phyloP scores from a whole-genome alignment of 2,329 filamentous ascomycete species.

The Cladophialophora bantiana region DNA sequence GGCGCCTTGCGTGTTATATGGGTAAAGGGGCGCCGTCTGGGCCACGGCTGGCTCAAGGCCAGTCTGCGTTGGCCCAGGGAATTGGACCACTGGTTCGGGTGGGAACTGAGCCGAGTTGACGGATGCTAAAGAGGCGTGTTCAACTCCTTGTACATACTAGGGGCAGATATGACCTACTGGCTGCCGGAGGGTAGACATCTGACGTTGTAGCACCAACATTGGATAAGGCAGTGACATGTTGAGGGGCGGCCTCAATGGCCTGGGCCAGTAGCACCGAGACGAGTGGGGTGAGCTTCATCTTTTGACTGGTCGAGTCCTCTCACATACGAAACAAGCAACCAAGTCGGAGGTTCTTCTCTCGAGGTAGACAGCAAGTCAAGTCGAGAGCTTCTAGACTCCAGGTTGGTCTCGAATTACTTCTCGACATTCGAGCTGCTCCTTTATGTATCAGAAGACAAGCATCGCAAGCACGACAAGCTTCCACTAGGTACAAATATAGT shows the following conservation, averaged over 20 bases:
- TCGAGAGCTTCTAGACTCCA: too few species aligned
- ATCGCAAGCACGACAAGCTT: background rate
- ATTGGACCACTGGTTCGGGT: constrained; percentile 11
- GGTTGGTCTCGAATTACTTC: background rate
- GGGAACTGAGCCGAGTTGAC: constrained; percentile 2
- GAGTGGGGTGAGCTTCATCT: background rate
- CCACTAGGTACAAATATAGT: background rate
- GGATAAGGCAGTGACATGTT: background rate
- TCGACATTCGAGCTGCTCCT: background rate
- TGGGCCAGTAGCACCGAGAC: background rate
- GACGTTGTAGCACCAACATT: background rate
- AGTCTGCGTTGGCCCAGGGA: constrained; percentile 14
- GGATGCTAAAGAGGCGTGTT: constrained; percentile 8
- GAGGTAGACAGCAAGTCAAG: background rate
- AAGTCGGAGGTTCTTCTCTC: background rate
- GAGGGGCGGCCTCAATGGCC: constrained; percentile 1
- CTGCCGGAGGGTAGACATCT: constrained; percentile 1
- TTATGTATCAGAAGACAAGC: constrained; percentile 3
- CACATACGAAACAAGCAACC: constrained; percentile 1
- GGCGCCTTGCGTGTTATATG: constrained; percentile 16
- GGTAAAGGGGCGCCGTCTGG: constrained; percentile 18
- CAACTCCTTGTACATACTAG: background rate
- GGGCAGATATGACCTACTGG: background rate
- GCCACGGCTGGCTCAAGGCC: constrained; percentile 14
- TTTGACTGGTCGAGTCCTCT: background rate